phyloP scores from a whole-genome alignment of 495 filamentous ascomycete genomes.

The Cercophora newfieldiana region DNA sequence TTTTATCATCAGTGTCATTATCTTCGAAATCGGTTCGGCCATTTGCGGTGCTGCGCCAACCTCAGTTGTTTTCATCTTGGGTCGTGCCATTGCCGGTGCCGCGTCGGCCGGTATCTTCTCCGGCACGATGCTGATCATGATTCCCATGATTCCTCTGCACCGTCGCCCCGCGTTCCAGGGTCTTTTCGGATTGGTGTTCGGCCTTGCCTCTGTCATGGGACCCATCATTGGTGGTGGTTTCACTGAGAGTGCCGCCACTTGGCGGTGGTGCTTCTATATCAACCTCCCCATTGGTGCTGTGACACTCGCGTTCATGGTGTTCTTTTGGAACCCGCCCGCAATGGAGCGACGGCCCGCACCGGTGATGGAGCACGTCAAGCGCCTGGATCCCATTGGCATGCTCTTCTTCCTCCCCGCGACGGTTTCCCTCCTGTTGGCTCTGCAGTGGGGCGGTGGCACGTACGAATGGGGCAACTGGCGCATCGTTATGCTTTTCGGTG shows the following conservation, averaged over 20 bases:
- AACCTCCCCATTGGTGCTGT: constrained; percentile 62
- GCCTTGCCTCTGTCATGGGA: constrained; percentile 49
- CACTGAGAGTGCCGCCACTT: constrained; percentile 43
- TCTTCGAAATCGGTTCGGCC: constrained; percentile 66
- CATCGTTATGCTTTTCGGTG: constrained; percentile 67
- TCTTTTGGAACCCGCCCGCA: constrained; percentile 49
- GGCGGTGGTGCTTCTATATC: constrained; percentile 65
- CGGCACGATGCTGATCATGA: constrained; percentile 56
- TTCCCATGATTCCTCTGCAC: constrained; percentile 56
- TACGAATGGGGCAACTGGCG: constrained; percentile 67
- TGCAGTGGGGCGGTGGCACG: constrained; percentile 82
- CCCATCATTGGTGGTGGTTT: constrained; percentile 54
- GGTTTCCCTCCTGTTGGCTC: constrained; percentile 70
- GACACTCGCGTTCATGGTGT: constrained; percentile 46
- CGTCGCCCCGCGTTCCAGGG: constrained; percentile 56
- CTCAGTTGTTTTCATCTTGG: constrained; percentile 60
- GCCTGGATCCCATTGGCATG: constrained; percentile 71
- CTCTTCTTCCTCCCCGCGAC: constrained; percentile 70
- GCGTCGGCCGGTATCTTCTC: constrained; percentile 58
- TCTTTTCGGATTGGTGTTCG: constrained; percentile 57
- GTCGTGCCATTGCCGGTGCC: constrained; percentile 62
- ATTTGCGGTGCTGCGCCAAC: constrained; percentile 63
- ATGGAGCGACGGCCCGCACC: constrained; percentile 35
- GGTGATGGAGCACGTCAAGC: constrained; percentile 45
- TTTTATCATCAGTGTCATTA: constrained; percentile 48